Evolutionary conservation across 108 stramenopile species (phyloP), one percentile per base, ranked within the genome.

Genomic region (Cyclotella kingstonii): DNA sequence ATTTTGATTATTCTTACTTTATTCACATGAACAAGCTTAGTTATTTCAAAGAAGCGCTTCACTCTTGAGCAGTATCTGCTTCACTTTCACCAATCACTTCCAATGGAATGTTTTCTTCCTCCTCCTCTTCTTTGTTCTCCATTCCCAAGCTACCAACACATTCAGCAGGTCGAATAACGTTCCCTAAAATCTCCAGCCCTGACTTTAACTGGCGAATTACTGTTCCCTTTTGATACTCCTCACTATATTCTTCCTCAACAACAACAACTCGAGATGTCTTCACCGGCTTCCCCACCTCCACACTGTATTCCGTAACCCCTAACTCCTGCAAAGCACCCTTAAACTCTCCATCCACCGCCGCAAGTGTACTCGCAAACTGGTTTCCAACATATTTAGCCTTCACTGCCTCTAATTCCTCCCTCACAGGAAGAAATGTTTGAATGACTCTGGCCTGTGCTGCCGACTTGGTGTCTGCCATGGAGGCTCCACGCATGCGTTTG

Each of bases 131-230:
- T 9, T 35, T 39, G 34, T 36, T 54, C 26, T 77, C 70, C 12
- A 22, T 28, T 22, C 86, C 86, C 66, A 81, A 58, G 56, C 84
- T 87, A 25, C 52, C 81, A 26, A 91, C 78, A 52, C 68, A 74
- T 47, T 74, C 50, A 1, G 86, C 86, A 58, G 73, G 44, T 82
- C 85, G 68, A 18, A 91, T 63, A 54, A 88, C 80, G 63, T 86
- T 88, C 2, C 86, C 90, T 46, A 70, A 55, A 43, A 91, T 60
- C 57, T 91, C 85, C 64, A 88, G 36, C 57, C 90, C 90, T 6
- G 55, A 33, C 29, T 44, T 63, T 33, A 88, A 69, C 9, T 36
- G 25, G 3, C 72, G 56, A 44, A 91, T 63, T 34, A 88, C 76
- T 5, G 66, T 83, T 15, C 84, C 77, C 54, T 74, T 73, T 12